A percentile compares a stretch with the other conserved stretches of the same genome.
Conservation (phyloP, 768 basidiomycete genomes). For the Termitomyces sp. region DNA sequence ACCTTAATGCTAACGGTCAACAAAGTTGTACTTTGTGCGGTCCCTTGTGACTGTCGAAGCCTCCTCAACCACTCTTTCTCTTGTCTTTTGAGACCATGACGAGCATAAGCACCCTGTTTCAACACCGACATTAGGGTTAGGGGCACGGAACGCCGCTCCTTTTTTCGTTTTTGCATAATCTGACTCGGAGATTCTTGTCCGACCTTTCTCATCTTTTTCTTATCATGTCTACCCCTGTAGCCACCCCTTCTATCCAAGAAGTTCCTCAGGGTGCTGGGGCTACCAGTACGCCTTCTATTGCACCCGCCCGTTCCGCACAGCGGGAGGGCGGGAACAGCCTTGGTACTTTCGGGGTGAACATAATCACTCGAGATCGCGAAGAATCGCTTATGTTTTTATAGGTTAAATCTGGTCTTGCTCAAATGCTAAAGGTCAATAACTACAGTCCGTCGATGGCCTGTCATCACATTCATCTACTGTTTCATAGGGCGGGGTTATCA, state of each 20-base stretch:
- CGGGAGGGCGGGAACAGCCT: conserved; percentile 53
- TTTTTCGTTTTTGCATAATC: conserved; percentile 1
- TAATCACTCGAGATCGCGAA: neutral
- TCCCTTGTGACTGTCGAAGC: neutral
- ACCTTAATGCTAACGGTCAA: too few species aligned
- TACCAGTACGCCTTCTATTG: conserved; percentile 33
- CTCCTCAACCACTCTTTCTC: neutral
- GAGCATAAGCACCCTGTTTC: neutral
- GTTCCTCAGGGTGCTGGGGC: conserved; percentile 35
- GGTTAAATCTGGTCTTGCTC: conserved; percentile 93
- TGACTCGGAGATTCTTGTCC: conserved; percentile 9
- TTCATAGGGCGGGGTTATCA: conserved; percentile 76
- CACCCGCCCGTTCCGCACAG: conserved; percentile 48
- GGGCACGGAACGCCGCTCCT: conserved; percentile 16
- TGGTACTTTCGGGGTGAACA: conserved; percentile 62
- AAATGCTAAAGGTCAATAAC: conserved; percentile 83
- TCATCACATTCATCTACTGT: conserved; percentile 7
- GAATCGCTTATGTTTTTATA: conserved; percentile 19
- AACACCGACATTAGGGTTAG: conserved; percentile 24
- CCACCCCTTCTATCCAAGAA: conserved; percentile 26
- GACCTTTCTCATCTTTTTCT: neutral
- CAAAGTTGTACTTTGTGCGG: neutral
- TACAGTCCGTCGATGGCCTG: neutral
- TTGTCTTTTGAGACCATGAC: neutral
- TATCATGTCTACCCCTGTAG: conserved; percentile 22